Base-by-base conservation (phyloP, 2,329 filamentous ascomycete species). In the Hymenoscyphus scutula region DNA sequence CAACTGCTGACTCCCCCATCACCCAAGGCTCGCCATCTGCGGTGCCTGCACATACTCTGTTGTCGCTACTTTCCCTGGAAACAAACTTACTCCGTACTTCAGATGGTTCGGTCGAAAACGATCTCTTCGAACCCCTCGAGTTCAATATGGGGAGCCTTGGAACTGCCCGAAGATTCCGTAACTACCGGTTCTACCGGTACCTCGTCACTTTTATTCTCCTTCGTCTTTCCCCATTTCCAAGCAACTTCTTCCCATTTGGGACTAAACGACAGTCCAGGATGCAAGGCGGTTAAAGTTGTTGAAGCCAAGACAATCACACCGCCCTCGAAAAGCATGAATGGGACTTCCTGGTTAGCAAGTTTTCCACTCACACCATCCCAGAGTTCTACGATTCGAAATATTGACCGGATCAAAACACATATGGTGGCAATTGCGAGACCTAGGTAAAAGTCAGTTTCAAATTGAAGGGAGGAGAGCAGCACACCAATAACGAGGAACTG, bases 311-410 rank as follows among this genome's bases (percentile, higher is more conserved):
- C 66, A 41, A 76, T 71, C 72, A 75, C 74, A 2, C 68, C 53
- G 8, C 77, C 77, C 71, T 81, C 80, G 13, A 82, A 67, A 1
- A 71, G 74, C 66, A 81, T 80, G 66, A 81, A 81, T 2, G 76
- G 67, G 0, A 70, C 71, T 67, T 82, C 70, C 54, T 80, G 71
- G n/a, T 41, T 37, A 56, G 72, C 72, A 60, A 86, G 70, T n/a
- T 74, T 68, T 1, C 82, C 81, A 10, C 67, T 69, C 76, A 82
- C 86, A 5, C 84, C 84, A 30, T 81, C 77, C 60, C 77, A 79
- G 62, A 87, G 71, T 74, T 87, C 84, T 0, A 80, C 80, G 32
- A 84, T 81, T 57, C 84, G 79, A 69, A 82, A 87, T 29, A 82
- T 78, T 45, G 78, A 83, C 19, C 84, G 76, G 27, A 82, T 79